These are phyloP conservation scores for Chytridium lagenaria DNA, from an alignment of 371 early-diverging fungal genomes.

Conservation along the genomic window DNA sequence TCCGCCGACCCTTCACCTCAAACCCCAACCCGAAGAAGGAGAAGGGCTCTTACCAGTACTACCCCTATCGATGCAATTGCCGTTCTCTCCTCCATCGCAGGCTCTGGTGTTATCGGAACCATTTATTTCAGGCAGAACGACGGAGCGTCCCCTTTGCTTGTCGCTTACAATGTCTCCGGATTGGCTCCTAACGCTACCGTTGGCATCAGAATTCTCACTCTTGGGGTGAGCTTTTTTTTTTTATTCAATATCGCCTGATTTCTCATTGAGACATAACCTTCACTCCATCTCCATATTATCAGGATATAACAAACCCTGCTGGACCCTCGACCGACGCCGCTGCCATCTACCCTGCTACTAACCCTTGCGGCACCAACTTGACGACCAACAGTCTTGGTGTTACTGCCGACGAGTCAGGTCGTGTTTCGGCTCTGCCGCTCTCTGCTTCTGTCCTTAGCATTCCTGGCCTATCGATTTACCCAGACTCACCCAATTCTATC, in stretches of 20 bases:
- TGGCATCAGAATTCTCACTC: background rate
- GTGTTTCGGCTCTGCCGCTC: background rate
- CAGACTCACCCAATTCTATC: background rate
- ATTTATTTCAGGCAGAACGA: slow-evolving; percentile 6
- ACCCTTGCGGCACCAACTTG: slow-evolving; percentile 5
- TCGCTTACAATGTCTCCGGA: slow-evolving; percentile 5
- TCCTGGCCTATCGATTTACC: background rate
- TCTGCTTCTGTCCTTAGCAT: background rate
- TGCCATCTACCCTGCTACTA: background rate
- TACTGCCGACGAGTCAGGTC: background rate
- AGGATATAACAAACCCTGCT: slow-evolving; percentile 14
- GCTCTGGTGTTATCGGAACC: background rate
- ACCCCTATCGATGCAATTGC: slow-evolving; percentile 5
- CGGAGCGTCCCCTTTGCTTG: background rate
- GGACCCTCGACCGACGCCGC: background rate
- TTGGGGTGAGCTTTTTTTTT: slow-evolving; percentile 7
- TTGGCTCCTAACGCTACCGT: background rate
- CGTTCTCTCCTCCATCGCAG: background rate
- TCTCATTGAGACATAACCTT: no score
- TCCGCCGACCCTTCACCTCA: background rate
- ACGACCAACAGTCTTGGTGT: background rate
- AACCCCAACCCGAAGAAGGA: background rate
- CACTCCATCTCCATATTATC: background rate
- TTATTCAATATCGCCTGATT: background rate
- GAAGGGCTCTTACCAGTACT: background rate